Base-by-base conservation (phyloP, 768 basidiomycete genomes). In the Coprinellus micaceus region DNA sequence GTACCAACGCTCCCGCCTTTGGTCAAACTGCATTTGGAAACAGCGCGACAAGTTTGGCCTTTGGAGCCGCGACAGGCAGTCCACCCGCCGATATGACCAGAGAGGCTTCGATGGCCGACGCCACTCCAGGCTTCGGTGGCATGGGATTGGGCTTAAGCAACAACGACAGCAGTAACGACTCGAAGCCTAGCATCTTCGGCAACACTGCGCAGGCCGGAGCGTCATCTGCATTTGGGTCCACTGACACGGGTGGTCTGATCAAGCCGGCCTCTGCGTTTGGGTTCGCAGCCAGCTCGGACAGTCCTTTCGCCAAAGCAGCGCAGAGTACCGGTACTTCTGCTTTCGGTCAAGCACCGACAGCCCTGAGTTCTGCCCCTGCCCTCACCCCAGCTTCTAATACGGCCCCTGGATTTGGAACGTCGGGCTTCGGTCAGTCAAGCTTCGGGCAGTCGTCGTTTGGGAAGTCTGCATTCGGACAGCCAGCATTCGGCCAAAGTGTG, bases 61-160 rank as follows among this genome's bases (percentile, higher is more conserved):
- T 71, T 60, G 33, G 41, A 33, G 51, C 58, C n/a, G 52, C 64
- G 41, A 52, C 62, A 36, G 47, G 61, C 13, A 43, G 68, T 28
- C 58, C 63, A 29, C 41, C 67, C 9, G 64, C 71, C 5, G 61
- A 67, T 29, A 75, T 79, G 59, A 72, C 75, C 4, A 71, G 76
- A 30, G 79, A 80, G 61, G 77, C 72, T 10, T 78, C 79, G 1
- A 80, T 80, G 79, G 71, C 75, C 1, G 77, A 77, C 58, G 72
- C 71, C 44, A 67, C 72, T 17, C 62, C 73, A 25, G 66, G 67
- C 1, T 76, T 81, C 56, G 72, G 74, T 50, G 71, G 71, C 30
- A 62, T 67, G 54, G 74, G 69, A 48, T 63, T 78, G 13, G 70
- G 73, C 13, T 63, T 70, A 12, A 69, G 68, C 11, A 63, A 66